These are phyloP conservation scores for Fusarium albidum DNA, from an alignment of 2,329 filamentous ascomycete species.

Conservation along the genomic window DNA sequence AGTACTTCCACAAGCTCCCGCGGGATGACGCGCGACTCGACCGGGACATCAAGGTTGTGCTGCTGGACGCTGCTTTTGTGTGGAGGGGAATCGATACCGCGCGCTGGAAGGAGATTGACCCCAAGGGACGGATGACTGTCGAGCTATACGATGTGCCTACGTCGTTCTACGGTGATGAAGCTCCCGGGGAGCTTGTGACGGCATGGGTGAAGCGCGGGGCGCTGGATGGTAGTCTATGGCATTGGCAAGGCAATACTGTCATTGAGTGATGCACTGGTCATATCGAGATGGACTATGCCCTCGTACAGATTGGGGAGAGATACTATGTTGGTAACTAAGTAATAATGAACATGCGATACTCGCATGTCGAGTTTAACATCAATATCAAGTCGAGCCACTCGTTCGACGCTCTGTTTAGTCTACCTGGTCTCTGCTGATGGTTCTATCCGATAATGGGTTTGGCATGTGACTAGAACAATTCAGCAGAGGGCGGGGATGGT, in stretches of 20 bases:
- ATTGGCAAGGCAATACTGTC: slow-evolving; percentile 41
- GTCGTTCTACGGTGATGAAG: slow-evolving; percentile 50
- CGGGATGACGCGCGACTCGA: slow-evolving; percentile 39
- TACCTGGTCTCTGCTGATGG: too few species aligned
- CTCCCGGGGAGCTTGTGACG: slow-evolving; percentile 47
- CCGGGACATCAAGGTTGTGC: slow-evolving; percentile 42
- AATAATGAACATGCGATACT: background rate
- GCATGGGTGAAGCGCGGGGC: slow-evolving; percentile 51
- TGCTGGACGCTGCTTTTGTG: slow-evolving; percentile 42
- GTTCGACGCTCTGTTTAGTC: too few species aligned
- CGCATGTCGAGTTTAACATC: too few species aligned
- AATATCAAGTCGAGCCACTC: too few species aligned
- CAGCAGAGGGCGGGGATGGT: too few species aligned
- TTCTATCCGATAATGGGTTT: too few species aligned
- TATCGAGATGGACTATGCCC: background rate
- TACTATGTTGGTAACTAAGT: too few species aligned
- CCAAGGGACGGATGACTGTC: slow-evolving; percentile 48
- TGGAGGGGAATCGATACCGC: slow-evolving; percentile 38
- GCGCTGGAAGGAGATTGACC: slow-evolving; percentile 47
- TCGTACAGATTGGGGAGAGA: too few species aligned
- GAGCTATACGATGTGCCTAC: slow-evolving; percentile 50
- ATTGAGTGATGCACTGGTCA: slow-evolving; percentile 6
- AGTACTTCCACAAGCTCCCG: slow-evolving; percentile 49
- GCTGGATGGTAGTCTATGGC: slow-evolving; percentile 51
- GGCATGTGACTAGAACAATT: too few species aligned